phyloP scores from a whole-genome alignment of 495 filamentous ascomycete species.

The Tuber umbilicatum region DNA sequence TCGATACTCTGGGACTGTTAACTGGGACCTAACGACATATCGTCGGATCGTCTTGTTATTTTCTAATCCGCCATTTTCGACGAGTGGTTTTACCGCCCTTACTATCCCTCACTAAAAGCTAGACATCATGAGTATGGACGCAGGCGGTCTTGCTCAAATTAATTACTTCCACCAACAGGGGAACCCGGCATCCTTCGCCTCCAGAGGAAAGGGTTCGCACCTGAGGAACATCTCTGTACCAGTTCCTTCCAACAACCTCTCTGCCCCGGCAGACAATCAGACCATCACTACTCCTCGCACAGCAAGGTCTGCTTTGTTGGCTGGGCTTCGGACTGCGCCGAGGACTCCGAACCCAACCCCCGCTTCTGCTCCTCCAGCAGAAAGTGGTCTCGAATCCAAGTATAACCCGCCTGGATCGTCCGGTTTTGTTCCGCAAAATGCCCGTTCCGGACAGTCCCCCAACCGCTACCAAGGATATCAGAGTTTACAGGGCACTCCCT shows the following conservation, averaged over 20 bases:
- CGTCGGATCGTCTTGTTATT: conserved; percentile 24
- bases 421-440: conserved; percentile 13
- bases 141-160: conserved; percentile 99
- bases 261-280: conserved; percentile 35
- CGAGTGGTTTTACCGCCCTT: conserved; percentile 41
- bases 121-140: conserved; percentile 72
- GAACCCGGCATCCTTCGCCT: conserved; percentile 51
- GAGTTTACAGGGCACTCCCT: conserved; percentile 21
- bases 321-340: conserved; percentile 85
- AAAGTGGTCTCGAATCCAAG: conserved; percentile 33
- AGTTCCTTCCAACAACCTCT: conserved; percentile 26
- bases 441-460: conserved; percentile 20
- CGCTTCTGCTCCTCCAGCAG: conserved; percentile 44
- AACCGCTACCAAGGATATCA: conserved; percentile 32
- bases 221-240: conserved; percentile 46
- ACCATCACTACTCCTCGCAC: conserved; percentile 69
- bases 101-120: conserved; percentile 39
- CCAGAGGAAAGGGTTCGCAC: conserved; percentile 62
- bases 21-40: conserved; percentile 8
- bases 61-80: conserved; percentile 28
- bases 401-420: conserved; percentile 29
- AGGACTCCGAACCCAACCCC: conserved; percentile 62
- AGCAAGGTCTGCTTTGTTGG: conserved; percentile 88
- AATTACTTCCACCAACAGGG: conserved; percentile 58
- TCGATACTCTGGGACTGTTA: conserved; percentile 13